Evolutionary conservation across 2,329 filamentous ascomycete genomes (phyloP).

Genomic region (Sphaceloma murrayae): DNA sequence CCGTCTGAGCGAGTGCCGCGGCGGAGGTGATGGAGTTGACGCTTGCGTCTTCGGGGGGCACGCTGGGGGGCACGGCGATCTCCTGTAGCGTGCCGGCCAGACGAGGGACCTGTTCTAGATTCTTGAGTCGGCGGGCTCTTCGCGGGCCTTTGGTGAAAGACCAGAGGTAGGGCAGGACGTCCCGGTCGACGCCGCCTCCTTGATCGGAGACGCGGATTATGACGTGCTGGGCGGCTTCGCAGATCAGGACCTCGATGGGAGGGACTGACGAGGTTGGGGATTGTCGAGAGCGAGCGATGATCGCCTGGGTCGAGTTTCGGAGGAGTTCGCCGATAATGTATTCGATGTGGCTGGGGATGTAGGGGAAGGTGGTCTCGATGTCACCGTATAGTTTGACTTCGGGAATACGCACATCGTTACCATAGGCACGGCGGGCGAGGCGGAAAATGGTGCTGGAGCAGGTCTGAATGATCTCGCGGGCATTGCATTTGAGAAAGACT

Average conservation of each 20-base stretch:
- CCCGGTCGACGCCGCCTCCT: slow-evolving; percentile 79
- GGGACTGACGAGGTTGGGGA: slow-evolving; percentile 49
- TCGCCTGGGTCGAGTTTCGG: slow-evolving; percentile 87
- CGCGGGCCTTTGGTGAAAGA: slow-evolving; percentile 91
- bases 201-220: slow-evolving; percentile 94
- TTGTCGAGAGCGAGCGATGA: slow-evolving; percentile 53
- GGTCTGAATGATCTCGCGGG: slow-evolving; percentile 75
- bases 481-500: slow-evolving; percentile 87
- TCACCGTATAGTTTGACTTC: slow-evolving; percentile 78
- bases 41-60: slow-evolving; percentile 4
- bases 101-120: slow-evolving; percentile 75
- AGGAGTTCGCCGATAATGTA: slow-evolving; percentile 95
- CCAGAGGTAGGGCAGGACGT: slow-evolving; percentile 84
- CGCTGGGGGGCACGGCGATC: slow-evolving; percentile 40
- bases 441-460: slow-evolving; percentile 69
- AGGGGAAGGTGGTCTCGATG: slow-evolving; percentile 82
- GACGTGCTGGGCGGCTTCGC: slow-evolving; percentile 87
- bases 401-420: slow-evolving; percentile 60
- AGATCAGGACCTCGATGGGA: slow-evolving; percentile 88
- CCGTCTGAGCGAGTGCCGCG: neutral
- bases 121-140: slow-evolving; percentile 66
- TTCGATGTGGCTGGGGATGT: slow-evolving; percentile 76
- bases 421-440: slow-evolving; percentile 66
- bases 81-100: slow-evolving; percentile 93
- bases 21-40: neutral